Base-by-base conservation (phyloP, 176 grass and related monocot genomes). In the Ensete ventricosum region DNA sequence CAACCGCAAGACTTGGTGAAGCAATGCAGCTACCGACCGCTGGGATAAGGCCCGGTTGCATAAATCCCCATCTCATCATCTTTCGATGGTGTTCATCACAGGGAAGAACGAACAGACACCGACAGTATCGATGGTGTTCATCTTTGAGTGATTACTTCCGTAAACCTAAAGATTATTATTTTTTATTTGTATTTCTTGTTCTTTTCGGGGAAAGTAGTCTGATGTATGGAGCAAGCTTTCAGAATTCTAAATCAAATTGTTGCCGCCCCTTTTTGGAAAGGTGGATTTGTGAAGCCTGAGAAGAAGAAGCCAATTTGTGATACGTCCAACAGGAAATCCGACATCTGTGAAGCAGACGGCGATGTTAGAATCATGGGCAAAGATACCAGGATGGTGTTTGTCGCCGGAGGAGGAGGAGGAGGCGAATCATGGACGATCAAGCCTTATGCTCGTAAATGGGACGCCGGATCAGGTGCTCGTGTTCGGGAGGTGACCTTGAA, bases 361-460 rank as follows among this genome's bases (percentile, higher is more conserved):
- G 94, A 98, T 71, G 83, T 91, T 23, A 85, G 94, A 34, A 82
- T 65, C 21, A 85, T 85, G 27, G 90, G 85, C 66, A 85, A 73
- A 4, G 34, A 43, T 43, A 85, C 77, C 0, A 77, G 84, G 0
- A 57, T 98, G 50, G 74, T 85, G 59, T 79, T 92, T 0, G 85
- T 93, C 52, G 24, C 24, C 72, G 26, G 1, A 20, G 4, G 14
- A 24, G 80, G 2, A 50, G 55, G 1, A 57, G 69, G 25, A 22
- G 16, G 22, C 12, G 55, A 52, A 14, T 24, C 54, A 13, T 89
- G 89, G 89, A 67, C 21, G 74, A 64, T 96, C 52, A 88, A 82
- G 74, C 90, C 94, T 24, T 97, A 97, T 74, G 83, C 90, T 55
- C 85, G 94, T 20, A 97, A 97, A 79, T 86, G 87, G 11, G 93